Base-by-base conservation (phyloP, 2,329 filamentous ascomycete genomes). In the Rosellinia necatrix region DNA sequence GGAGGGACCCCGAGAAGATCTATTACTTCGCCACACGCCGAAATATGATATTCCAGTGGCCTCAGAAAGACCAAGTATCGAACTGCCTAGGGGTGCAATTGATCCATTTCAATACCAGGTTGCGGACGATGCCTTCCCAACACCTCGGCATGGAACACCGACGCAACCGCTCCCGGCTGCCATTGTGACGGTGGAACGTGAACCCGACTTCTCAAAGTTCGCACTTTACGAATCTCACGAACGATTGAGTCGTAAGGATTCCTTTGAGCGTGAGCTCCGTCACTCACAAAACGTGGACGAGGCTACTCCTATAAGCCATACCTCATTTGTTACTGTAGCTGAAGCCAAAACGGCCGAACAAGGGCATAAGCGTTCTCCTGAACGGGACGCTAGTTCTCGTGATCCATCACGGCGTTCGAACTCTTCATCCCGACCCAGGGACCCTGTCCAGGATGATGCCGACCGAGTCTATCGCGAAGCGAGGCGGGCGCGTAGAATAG, bases 61-160 rank as follows among this genome's bases (percentile, higher is more conserved):
- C 56, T 35, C 66, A 49, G 63, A 66, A 61, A 56, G 62, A 49
- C 58, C 65, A 44, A 58, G 35, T 19, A 57, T 67, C 53, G 63
- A 68, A 49, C 56, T 57, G 21, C 63, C 68, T 56, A 64, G 64
- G 56, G 64, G 68, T n/a, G 65, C 69, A 46, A 68, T 82, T 65
- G 80, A 87, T 69, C 81, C 83, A 15, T 86, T 86, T 68, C 77
- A 84, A 67, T 86, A 76, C 65, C 82, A 81, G 68, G 80, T 85
- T 58, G 62, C 75, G 37, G 75, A 81, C 57, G 76, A 81, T 64
- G 76, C 77, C n/a, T 82, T 82, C 56, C 70, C 73, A 44, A 79
- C 78, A 8, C 77, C 81, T 3, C 61, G 68, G 27, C 65, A 70
- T 53, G 65, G 68, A 19, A 75, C 73, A 10, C 74, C 76, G 1